These are phyloP conservation scores for Aspergillus sp. DNA, from an alignment of 2,329 filamentous ascomycete genomes.

Conservation along the genomic window DNA sequence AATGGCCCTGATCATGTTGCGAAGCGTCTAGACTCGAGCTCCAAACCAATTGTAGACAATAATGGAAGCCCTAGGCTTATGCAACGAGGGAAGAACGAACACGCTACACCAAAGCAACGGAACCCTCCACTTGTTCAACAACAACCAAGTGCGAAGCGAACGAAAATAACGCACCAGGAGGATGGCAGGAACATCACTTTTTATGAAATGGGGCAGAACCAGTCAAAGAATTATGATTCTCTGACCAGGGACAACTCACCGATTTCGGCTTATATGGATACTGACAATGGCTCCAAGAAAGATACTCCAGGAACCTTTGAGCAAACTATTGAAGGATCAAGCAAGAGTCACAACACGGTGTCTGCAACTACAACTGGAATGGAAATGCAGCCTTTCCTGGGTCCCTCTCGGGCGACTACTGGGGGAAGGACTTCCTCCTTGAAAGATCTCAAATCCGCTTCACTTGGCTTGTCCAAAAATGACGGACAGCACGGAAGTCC, in stretches of 20 bases:
- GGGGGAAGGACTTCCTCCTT: not conserved
- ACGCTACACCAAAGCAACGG: not conserved
- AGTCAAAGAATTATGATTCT: not conserved
- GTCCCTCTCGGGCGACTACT: not conserved
- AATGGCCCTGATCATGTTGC: not conserved
- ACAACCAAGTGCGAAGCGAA: not conserved
- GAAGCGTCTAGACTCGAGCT: not conserved
- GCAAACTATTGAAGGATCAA: not conserved
- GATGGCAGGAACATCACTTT: not conserved
- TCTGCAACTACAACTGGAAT: not conserved
- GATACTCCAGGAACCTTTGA: not conserved
- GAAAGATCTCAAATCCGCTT: not conserved
- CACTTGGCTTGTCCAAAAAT: not conserved
- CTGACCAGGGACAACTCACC: not conserved
- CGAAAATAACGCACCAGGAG: not conserved
- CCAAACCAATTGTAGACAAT: conserved; percentile 31
- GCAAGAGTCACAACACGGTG: not conserved
- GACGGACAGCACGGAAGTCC: not conserved
- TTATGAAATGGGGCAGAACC: not conserved
- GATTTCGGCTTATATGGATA: not conserved
- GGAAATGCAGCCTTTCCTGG: not conserved
- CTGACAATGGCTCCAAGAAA: not conserved
- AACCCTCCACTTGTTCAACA: not conserved
- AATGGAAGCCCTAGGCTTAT: conserved; percentile 38
- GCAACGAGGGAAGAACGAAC: not conserved